Conservation (phyloP, 2,329 filamentous ascomycete species). For the Curvularia eragrostidis region DNA sequence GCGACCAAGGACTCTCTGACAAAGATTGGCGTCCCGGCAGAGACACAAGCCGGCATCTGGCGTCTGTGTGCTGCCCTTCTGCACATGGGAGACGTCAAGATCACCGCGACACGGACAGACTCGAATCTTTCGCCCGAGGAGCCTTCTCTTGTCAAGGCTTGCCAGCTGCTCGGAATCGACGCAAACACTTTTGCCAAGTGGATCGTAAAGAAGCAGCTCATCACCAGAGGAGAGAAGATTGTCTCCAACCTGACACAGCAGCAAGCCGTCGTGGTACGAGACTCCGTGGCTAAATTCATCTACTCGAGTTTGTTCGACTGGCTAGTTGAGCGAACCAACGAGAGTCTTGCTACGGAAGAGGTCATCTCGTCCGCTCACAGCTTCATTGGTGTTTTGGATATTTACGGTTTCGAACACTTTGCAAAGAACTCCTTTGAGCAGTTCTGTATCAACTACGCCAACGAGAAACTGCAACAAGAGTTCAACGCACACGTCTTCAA, state of each 20-base stretch:
- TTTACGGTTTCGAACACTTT: constrained; percentile 99
- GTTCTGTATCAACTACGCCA: constrained; percentile 99
- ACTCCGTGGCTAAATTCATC: constrained; percentile 98
- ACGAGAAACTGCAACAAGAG: constrained; percentile 98
- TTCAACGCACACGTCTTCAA: constrained; percentile 99
- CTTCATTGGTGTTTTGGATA: constrained; percentile 98
- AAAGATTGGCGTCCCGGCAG: constrained; percentile 80
- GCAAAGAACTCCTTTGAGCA: constrained; percentile 99
- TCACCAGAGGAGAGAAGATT: constrained; percentile 97
- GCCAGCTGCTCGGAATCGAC: constrained; percentile 85
- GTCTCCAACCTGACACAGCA: constrained; percentile 93
- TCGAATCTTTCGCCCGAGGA: constrained; percentile 82
- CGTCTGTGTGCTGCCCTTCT: constrained; percentile 86
- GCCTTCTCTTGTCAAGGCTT: constrained; percentile 81
- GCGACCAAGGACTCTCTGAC: constrained; percentile 85
- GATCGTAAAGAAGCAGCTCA: constrained; percentile 98
- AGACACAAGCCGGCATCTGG: constrained; percentile 85
- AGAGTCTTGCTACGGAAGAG: constrained; percentile 85
- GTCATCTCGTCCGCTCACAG: constrained; percentile 81
- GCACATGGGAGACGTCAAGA: constrained; percentile 96
- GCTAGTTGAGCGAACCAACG: constrained; percentile 97
- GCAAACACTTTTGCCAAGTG: constrained; percentile 88
- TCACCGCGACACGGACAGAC: constrained; percentile 86
- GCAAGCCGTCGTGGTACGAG: constrained; percentile 90
- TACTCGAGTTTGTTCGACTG: constrained; percentile 99